A percentile compares a stretch with the other conserved stretches of the same genome.
Evolutionary conservation across 1,284 basidiomycete genomes (phyloP).

Genomic region (Termitomyces sp.): DNA sequence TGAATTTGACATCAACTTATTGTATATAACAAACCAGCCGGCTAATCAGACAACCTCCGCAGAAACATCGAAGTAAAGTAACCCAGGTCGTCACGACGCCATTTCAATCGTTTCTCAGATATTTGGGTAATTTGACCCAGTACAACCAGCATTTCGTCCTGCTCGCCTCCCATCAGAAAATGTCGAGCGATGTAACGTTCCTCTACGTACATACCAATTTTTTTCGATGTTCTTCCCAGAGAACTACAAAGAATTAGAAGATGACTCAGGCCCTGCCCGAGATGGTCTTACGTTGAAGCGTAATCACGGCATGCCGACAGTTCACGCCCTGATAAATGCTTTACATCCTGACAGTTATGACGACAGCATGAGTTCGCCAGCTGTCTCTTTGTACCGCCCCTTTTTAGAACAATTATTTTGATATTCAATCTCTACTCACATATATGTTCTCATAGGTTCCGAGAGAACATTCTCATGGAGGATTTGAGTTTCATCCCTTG

Average conservation of each 20-base stretch:
- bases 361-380: background rate
- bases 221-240: background rate
- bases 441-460: background rate
- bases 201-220: background rate
- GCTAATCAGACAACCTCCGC: background rate
- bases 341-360: too few relatives aligned
- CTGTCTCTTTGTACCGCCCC: background rate
- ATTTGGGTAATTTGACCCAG: background rate
- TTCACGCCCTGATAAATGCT: too few relatives aligned
- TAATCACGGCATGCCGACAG: too few relatives aligned
- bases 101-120: background rate
- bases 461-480: background rate
- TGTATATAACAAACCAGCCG: background rate
- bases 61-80: background rate
- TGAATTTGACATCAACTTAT: background rate
- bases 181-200: too few relatives aligned
- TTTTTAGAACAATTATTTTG: background rate
- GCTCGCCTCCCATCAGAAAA: too few relatives aligned
- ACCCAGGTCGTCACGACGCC: background rate
- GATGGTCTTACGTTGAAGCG: background rate
- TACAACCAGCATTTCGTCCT: background rate
- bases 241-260: too few relatives aligned
- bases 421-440: background rate
- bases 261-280: background rate
- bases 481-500: background rate